phyloP scores from a whole-genome alignment of 2,329 filamentous ascomycete genomes.

The Cercospora sesami region DNA sequence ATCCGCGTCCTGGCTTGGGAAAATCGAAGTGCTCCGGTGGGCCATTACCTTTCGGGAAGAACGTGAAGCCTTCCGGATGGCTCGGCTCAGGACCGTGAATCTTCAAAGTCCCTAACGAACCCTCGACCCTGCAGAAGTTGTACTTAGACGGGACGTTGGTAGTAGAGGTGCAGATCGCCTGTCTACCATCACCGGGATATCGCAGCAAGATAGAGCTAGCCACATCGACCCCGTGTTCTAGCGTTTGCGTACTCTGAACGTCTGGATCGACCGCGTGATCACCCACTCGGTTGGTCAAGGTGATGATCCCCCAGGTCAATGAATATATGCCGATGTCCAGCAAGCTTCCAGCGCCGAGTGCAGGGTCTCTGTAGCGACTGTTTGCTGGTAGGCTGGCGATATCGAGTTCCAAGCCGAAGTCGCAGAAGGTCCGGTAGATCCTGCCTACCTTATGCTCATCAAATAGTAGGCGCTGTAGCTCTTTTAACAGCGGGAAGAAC shows the following conservation, averaged over 20 bases:
- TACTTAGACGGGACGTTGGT: conserved; percentile 32
- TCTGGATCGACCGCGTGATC: conserved; percentile 41
- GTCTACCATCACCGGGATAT: conserved; percentile 43
- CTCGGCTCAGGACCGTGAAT: conserved; percentile 40
- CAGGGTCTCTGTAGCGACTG: conserved; percentile 39
- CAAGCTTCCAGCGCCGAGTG: conserved; percentile 47
- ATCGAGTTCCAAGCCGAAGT: conserved; percentile 45
- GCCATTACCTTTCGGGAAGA: conserved; percentile 36
- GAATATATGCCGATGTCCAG: conserved; percentile 51
- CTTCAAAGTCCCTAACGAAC: conserved; percentile 42
- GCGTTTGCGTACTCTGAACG: conserved; percentile 43
- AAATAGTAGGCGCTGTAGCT: conserved; percentile 42
- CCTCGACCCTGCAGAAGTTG: conserved; percentile 46
- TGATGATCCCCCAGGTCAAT: conserved; percentile 45
- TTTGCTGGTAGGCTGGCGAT: conserved; percentile 34
- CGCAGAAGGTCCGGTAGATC: conserved; percentile 44
- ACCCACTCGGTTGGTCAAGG: conserved; percentile 38
- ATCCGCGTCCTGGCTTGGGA: conserved; percentile 42
- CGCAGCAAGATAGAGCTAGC: conserved; percentile 44
- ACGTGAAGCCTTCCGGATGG: conserved; percentile 41
- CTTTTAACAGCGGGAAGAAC: conserved; percentile 44
- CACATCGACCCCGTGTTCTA: conserved; percentile 39
- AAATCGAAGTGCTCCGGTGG: conserved; percentile 43
- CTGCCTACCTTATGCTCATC: conserved; percentile 45
- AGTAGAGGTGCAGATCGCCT: conserved; percentile 48